Conservation (phyloP, 225 moss, liverwort and hornwort genomes). For the Pseudoscleropodium purum region DNA sequence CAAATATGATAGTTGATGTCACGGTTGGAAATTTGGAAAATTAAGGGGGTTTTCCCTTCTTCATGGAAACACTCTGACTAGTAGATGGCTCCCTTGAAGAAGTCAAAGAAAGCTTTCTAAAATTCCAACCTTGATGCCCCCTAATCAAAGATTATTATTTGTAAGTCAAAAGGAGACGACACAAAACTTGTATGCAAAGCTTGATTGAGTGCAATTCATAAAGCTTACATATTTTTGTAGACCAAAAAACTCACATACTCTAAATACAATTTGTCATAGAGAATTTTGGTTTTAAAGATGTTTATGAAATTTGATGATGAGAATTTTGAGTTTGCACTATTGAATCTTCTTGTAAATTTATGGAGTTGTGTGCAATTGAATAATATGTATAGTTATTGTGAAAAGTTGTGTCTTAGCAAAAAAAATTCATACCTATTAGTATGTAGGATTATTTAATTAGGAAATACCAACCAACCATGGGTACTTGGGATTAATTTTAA, state of each 20-base stretch:
- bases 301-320: neutral
- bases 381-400: neutral
- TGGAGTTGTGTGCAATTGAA: rapidly evolving
- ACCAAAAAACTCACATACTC: neutral
- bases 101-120: neutral
- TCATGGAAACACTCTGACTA: rapidly evolving
- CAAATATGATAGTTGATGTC: rapidly evolving
- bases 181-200: neutral
- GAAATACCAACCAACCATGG: neutral
- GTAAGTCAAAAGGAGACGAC: neutral
- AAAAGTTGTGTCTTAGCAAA: neutral
- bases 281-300: neutral
- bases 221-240: neutral
- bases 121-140: neutral
- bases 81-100: neutral
- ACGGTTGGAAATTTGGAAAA: neutral
- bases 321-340: neutral
- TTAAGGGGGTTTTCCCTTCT: neutral
- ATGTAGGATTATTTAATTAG: neutral
- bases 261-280: rapidly evolving
- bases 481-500: too few relatives aligned
- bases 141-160: neutral
- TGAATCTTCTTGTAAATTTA: neutral
- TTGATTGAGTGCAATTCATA: neutral
- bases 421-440: neutral